Base-by-base conservation (phyloP, 768 basidiomycete species). In the Thelephora aurantiotincta region DNA sequence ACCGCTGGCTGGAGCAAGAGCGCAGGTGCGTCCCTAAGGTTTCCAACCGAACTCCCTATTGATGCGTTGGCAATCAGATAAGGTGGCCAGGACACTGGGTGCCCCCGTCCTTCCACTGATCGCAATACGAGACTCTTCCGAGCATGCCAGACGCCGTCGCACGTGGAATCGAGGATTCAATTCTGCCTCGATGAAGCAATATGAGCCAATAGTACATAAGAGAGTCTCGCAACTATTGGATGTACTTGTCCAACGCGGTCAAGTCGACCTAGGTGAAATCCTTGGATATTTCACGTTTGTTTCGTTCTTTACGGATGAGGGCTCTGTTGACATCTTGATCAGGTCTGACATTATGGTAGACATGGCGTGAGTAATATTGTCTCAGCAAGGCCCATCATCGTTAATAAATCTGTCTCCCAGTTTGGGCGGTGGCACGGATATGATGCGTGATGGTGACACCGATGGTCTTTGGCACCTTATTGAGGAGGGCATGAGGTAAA, bases 261-360 rank as follows among this genome's bases (percentile, higher is more conserved):
- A 9, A 4, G 45, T 57, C 11, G 55, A 61, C 33, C 33, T 61
- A 3, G 48, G 51, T 0, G 22, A 47, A 34, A 58, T 57, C 57
- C 34, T 62, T 2, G 52, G 52, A 20, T 60, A 51, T 37, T 62
- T 62, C 45, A 37, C 60, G 57, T 60, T 30, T 11, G 58, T 52
- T 6, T 5, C 30, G 26, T 7, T 12, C 12, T 35, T 35, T 11
- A 41, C 14, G 11, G 7, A 4, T 41, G 4, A 22, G 14, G 11
- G 9, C 16, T 18, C 38, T 14, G 19, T 37, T 37, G 19, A 37
- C 19, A 26, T 11, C 43, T 33, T 22, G 35, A 46, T 37, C 41
- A 48, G 41, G 33, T 48, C 20, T 26, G 49, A 50, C 30, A 36
- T 46, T 35, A 46, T 50, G 45, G 22, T 34, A 13, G 49, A 50